These are phyloP conservation scores for Neoboletus brunneissimus DNA, from an alignment of 768 basidiomycete genomes.

Conservation along the genomic window DNA sequence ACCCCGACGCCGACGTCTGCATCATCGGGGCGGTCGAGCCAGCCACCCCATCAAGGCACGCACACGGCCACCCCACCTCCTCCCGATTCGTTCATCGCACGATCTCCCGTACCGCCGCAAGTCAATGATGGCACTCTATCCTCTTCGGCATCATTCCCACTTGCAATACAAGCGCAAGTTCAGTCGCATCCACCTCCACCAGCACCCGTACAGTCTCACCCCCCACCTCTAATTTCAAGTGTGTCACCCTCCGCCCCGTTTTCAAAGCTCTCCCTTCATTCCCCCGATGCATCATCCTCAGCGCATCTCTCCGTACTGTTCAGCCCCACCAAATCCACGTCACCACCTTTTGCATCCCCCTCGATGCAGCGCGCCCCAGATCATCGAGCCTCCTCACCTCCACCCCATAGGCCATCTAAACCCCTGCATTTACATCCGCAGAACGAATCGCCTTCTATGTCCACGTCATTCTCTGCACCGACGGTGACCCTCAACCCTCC, in stretches of 20 bases:
- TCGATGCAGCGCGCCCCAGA: background rate
- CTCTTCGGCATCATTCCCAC: background rate
- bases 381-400: conserved; percentile 9
- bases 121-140: background rate
- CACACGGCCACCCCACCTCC: background rate
- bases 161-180: background rate
- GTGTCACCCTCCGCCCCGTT: conserved; percentile 49
- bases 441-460: conserved; percentile 12
- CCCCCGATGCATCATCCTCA: conserved; percentile 25
- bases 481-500: conserved; percentile 5
- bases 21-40: conserved; percentile 1
- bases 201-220: background rate
- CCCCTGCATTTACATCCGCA: conserved; percentile 28
- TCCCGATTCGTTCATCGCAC: background rate
- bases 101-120: background rate
- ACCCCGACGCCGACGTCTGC: conserved; percentile 2
- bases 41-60: conserved; percentile 4
- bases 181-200: background rate
- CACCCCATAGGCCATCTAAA: conserved; percentile 23
- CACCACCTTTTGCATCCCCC: background rate
- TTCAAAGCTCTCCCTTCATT: conserved; percentile 49
- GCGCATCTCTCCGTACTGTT: conserved; percentile 11
- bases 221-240: conserved; percentile 4
- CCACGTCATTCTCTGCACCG: conserved; percentile 7
- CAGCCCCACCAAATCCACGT: conserved; percentile 5